A percentile compares a stretch with the other conserved stretches of the same genome.
Evolutionary conservation across 2,329 filamentous ascomycete species (phyloP).

Genomic region (Trichoderma polysporum): DNA sequence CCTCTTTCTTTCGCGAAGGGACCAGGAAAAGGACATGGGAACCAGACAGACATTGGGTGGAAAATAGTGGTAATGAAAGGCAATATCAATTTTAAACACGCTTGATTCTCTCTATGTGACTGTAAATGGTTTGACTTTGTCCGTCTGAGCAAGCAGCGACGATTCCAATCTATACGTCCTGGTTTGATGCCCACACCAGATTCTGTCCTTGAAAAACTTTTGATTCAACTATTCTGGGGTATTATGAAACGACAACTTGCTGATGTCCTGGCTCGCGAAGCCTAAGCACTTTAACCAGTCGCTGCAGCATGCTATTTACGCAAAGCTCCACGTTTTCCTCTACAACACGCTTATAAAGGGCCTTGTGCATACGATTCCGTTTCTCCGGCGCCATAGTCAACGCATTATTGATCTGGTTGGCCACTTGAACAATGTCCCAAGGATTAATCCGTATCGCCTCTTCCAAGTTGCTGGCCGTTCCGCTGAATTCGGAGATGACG

Average conservation of each 20-base stretch:
- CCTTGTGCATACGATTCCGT: slow-evolving; percentile 64
- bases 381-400: slow-evolving; percentile 69
- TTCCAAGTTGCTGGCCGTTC: slow-evolving; percentile 79
- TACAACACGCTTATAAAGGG: slow-evolving; percentile 34
- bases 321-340: slow-evolving; percentile 4
- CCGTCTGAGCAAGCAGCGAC: too few species aligned
- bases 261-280: slow-evolving; percentile 31
- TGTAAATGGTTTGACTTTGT: too few species aligned
- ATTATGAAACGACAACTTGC: not conserved
- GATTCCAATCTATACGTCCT: too few species aligned
- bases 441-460: slow-evolving; percentile 94
- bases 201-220: too few species aligned
- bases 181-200: too few species aligned
- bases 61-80: too few species aligned
- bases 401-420: slow-evolving; percentile 76
- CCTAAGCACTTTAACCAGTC: not conserved
- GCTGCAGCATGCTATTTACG: not conserved
- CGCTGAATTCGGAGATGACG: slow-evolving; percentile 96
- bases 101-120: too few species aligned
- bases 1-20: too few species aligned
- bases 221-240: too few species aligned
- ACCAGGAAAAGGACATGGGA: too few species aligned
- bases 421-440: slow-evolving; percentile 83
- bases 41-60: too few species aligned
- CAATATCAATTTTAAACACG: too few species aligned